Evolutionary conservation across 768 basidiomycete genomes (phyloP).

Genomic region (Suillus lakei): DNA sequence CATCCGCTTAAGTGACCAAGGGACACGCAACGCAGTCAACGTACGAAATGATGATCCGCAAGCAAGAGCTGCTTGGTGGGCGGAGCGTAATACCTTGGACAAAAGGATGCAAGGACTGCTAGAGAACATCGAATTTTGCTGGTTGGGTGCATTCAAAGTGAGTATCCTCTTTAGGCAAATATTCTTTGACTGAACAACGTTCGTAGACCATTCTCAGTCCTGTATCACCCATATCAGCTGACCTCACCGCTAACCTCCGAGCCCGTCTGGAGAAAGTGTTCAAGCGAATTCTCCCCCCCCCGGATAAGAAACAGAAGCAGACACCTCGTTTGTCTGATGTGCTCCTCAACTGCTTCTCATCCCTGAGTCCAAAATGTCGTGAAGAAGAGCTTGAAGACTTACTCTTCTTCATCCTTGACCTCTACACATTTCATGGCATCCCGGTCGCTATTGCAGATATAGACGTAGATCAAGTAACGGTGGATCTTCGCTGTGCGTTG

Average conservation of each 20-base stretch:
- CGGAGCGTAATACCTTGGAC: conserved; percentile 75
- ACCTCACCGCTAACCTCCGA: conserved; percentile 62
- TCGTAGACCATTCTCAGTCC: conserved; percentile 66
- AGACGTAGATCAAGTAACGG: conserved; percentile 86
- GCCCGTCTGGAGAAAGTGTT: conserved; percentile 77
- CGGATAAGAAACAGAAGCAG: conserved; percentile 64
- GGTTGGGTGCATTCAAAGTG: conserved; percentile 98
- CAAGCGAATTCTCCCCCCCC: conserved; percentile 59
- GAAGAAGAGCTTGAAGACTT: conserved; percentile 97
- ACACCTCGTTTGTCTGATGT: conserved; percentile 69
- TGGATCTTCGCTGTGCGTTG: conserved; percentile 79
- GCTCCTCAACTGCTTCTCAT: conserved; percentile 86
- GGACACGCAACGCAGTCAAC: conserved; percentile 70
- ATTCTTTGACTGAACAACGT: conserved; percentile 7
- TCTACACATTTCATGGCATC: conserved; percentile 93
- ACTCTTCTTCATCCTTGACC: conserved; percentile 90
- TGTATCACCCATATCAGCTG: conserved; percentile 44
- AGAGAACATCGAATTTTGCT: conserved; percentile 90
- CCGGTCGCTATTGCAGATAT: conserved; percentile 90
- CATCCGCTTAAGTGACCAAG: conserved; percentile 76
- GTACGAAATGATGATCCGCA: conserved; percentile 70
- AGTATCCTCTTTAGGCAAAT: conserved; percentile 17
- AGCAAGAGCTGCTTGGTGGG: conserved; percentile 86
- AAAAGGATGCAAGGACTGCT: conserved; percentile 72
- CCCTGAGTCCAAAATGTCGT: conserved; percentile 77